These are phyloP conservation scores for Septoria petroselini DNA, from an alignment of 2,329 filamentous ascomycete species.

Conservation along the genomic window DNA sequence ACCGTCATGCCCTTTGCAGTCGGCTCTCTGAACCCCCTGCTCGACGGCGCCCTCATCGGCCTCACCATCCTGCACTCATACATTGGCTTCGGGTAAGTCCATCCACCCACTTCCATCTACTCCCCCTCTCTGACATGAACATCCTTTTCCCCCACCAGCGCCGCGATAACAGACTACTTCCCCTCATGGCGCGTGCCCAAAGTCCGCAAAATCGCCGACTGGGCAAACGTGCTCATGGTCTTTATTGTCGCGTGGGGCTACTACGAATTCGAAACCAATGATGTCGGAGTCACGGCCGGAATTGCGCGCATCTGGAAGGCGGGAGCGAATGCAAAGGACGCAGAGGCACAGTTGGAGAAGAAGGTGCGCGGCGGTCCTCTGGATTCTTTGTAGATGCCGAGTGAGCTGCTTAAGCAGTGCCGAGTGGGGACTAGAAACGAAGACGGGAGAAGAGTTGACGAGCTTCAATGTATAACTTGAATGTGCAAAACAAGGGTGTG, in stretches of 20 bases:
- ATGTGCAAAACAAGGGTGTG: too few relatives aligned
- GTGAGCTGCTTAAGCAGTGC: too few relatives aligned
- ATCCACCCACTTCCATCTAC: neutral
- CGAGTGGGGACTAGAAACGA: too few relatives aligned
- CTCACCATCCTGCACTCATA: constrained; percentile 88
- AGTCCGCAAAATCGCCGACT: constrained; percentile 64
- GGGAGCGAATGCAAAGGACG: constrained; percentile 27
- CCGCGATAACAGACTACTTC: constrained; percentile 87
- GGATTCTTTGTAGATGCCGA: constrained; percentile 4
- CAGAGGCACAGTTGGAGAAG: constrained; percentile 21
- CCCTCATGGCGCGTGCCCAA: constrained; percentile 68
- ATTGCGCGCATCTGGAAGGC: constrained; percentile 88
- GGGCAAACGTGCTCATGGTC: constrained; percentile 75
- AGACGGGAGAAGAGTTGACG: neutral
- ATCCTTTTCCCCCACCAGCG: constrained; percentile 42
- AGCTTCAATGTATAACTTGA: neutral
- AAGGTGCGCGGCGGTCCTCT: constrained; percentile 13
- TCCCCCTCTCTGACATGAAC: neutral
- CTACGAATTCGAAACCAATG: constrained; percentile 99
- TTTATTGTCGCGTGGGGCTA: constrained; percentile 79
- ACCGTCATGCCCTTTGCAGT: constrained; percentile 88
- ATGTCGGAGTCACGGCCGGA: constrained; percentile 88
- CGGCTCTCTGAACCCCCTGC: constrained; percentile 82
- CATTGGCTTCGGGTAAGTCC: constrained; percentile 78
- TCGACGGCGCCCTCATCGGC: constrained; percentile 81